Percentiles rank a stretch among this genome's conserved stretches.
phyloP scores from a whole-genome alignment of 1,284 basidiomycete genomes.

The Fomitopsis schrenkii region DNA sequence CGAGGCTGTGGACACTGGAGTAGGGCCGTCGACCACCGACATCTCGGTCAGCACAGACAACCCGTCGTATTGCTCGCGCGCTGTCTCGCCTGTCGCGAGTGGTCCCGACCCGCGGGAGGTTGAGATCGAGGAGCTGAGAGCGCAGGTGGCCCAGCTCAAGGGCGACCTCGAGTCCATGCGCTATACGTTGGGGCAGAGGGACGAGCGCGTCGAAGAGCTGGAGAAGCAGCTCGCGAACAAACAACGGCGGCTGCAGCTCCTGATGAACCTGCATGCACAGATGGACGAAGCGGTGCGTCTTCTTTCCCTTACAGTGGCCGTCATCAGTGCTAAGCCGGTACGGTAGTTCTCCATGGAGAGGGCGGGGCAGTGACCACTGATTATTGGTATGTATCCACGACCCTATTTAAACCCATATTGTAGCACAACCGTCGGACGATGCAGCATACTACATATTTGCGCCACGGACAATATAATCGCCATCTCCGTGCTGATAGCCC shows the following conservation, averaged over 20 bases:
- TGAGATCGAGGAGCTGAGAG: background rate
- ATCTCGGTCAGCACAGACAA: background rate
- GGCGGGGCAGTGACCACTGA: background rate
- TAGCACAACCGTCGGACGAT: background rate
- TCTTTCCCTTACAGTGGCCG: too few relatives aligned
- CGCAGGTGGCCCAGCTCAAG: background rate
- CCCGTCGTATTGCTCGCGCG: background rate
- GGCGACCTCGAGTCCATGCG: background rate
- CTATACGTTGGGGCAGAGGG: background rate
- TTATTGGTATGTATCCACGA: background rate
- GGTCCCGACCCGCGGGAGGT: background rate
- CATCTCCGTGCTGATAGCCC: too few relatives aligned
- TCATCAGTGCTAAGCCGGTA: background rate
- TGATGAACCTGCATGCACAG: background rate
- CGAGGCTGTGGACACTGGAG: background rate
- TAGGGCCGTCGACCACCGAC: background rate
- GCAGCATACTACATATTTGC: too few relatives aligned
- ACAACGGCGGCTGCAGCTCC: background rate
- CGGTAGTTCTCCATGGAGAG: background rate
- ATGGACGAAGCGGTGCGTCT: background rate
- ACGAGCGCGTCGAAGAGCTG: background rate
- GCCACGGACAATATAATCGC: background rate
- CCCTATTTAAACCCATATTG: background rate
- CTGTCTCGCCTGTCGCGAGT: background rate
- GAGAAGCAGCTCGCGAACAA: background rate